A percentile compares a stretch with the other conserved stretches of the same genome.
Conservation (phyloP, 106 monocot species). For the Hemerocallis citrina region DNA sequence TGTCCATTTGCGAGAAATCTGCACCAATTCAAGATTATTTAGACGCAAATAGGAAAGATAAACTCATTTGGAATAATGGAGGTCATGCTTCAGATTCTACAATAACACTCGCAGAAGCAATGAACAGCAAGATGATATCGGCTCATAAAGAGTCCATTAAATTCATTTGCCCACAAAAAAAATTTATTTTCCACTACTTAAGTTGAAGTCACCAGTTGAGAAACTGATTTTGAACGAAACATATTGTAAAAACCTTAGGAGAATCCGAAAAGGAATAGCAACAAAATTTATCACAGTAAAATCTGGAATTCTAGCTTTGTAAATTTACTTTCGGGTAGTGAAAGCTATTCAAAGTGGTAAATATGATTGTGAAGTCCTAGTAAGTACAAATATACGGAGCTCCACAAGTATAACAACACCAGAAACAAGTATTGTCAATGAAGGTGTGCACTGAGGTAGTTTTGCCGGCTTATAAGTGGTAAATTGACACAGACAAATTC, state of each 20-base stretch:
- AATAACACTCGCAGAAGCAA: not conserved
- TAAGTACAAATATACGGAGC: not conserved
- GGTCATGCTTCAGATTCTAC: not conserved
- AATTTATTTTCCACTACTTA: too few species aligned
- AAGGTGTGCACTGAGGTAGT: not conserved
- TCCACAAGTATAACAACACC: not conserved
- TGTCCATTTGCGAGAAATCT: conserved; percentile 93
- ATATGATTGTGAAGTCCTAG: not conserved
- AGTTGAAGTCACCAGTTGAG: too few species aligned
- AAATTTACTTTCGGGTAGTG: not conserved
- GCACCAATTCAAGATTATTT: conserved; percentile 10
- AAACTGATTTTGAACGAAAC: not conserved
- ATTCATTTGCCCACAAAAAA: too few species aligned
- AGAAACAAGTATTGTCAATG: too few species aligned
- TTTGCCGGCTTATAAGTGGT: not conserved
- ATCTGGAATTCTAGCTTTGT: not conserved
- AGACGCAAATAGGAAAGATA: not conserved
- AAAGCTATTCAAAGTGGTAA: not conserved
- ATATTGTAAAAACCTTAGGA: not conserved
- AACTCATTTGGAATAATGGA: not conserved
- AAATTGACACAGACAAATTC: not conserved
- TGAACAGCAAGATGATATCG: not conserved
- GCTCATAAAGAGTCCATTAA: not conserved
- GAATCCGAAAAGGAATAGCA: too few species aligned
- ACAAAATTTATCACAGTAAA: too few species aligned